Conservation (phyloP, 1,139 yeast species). For the Hyphopichia khmerensis region DNA sequence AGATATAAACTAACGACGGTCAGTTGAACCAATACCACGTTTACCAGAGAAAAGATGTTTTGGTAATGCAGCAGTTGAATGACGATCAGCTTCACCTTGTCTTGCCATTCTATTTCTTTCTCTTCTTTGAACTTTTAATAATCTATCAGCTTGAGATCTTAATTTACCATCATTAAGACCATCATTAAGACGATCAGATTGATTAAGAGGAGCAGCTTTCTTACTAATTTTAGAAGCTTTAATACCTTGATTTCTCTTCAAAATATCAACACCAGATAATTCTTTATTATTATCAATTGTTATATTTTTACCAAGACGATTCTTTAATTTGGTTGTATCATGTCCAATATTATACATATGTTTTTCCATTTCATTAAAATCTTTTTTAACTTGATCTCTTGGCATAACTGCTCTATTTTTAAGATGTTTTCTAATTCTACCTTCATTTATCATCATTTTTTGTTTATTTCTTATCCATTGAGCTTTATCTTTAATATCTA, state of each 20-base stretch:
- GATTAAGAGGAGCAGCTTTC: conserved; percentile 52
- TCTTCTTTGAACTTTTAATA: conserved; percentile 87
- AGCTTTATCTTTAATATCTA: conserved; percentile 83
- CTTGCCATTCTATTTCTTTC: conserved; percentile 91
- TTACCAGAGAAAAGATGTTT: conserved; percentile 96
- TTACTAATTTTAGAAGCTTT: conserved; percentile 42
- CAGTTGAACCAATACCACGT: conserved; percentile 89
- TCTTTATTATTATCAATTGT: conserved; percentile 39
- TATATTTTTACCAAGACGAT: conserved; percentile 42
- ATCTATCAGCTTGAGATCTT: conserved; percentile 83
- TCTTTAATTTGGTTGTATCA: conserved; percentile 66
- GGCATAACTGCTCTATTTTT: conserved; percentile 92
- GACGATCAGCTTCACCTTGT: conserved; percentile 96
- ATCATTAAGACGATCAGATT: conserved; percentile 79
- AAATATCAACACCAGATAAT: conserved; percentile 73
- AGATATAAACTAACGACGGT: conserved; percentile 49
- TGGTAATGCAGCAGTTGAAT: conserved; percentile 78
- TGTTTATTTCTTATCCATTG: conserved; percentile 94
- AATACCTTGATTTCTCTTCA: conserved; percentile 54
- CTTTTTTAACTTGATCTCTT: conserved; percentile 79
- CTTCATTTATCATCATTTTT: conserved; percentile 86
- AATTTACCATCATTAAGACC: conserved; percentile 84
- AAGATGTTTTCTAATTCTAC: conserved; percentile 82
- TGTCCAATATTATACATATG: conserved; percentile 90
- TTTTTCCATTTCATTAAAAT: conserved; percentile 76